Evolutionary conservation across 768 basidiomycete species (phyloP).

Genomic region (Termitomyces sp.): DNA sequence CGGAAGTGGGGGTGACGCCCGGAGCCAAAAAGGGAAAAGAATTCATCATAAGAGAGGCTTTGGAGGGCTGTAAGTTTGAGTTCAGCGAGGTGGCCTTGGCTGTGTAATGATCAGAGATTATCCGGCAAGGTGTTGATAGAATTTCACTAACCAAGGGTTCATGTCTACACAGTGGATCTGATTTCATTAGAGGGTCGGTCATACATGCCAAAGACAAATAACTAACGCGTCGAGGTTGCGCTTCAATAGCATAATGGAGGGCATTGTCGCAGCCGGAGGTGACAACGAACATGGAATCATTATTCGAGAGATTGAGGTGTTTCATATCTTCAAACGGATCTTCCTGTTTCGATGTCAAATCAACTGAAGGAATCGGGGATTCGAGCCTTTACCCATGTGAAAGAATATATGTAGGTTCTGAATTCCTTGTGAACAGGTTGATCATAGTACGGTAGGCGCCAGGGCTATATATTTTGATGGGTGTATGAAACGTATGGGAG

Average conservation of each 20-base stretch:
- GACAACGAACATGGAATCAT: conserved; percentile 71
- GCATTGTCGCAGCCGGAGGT: conserved; percentile 81
- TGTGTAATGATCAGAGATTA: conserved; percentile 14
- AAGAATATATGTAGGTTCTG: conserved; percentile 59
- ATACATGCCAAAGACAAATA: not conserved
- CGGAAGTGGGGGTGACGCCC: conserved; percentile 62
- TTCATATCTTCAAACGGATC: conserved; percentile 75
- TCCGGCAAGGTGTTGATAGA: not conserved
- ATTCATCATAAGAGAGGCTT: conserved; percentile 53
- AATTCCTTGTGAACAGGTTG: conserved; percentile 67
- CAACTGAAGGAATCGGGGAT: not conserved
- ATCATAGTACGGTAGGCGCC: conserved; percentile 71
- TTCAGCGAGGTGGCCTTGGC: conserved; percentile 76
- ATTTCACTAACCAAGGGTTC: conserved; percentile 50
- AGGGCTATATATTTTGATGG: conserved; percentile 32
- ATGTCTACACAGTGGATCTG: conserved; percentile 71
- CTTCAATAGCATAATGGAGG: conserved; percentile 72
- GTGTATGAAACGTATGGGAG: not conserved
- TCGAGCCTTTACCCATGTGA: conserved; percentile 46
- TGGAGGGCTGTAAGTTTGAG: conserved; percentile 70
- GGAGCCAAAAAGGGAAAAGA: conserved; percentile 64
- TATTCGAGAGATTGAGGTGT: conserved; percentile 49
- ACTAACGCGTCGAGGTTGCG: conserved; percentile 49
- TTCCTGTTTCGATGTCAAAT: conserved; percentile 37
- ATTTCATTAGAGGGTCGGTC: not conserved